Base-by-base conservation (phyloP, 805 yeast genomes). In the Cyberlindnera galapagoensis region DNA sequence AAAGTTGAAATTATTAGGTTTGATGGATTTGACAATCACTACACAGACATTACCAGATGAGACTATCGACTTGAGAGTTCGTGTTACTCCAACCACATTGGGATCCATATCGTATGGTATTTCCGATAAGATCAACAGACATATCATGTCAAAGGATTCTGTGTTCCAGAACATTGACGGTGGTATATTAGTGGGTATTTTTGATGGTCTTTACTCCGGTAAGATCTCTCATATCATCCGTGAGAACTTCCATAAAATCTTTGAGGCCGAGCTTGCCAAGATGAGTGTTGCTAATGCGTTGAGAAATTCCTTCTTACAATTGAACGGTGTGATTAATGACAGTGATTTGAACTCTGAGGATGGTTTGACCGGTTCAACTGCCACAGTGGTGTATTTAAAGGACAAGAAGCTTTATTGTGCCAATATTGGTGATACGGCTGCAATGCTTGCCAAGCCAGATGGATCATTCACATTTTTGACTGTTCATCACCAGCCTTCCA, bases 1-100 rank as follows among this genome's bases (percentile, higher is more conserved):
- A 31, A 67, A 82, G 24, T 59, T 92, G 40, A 72, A 70, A 40
- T 73, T 83, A 9, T 62, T 92, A 31, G 97, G 97, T 0, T 65
- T 92, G 40, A 86, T 92, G 80, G 99, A 92, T 63, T 94, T 92
- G 16, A 92, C 98, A 1, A 69, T 90, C 40, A 86, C 95, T 1
- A 81, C 94, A 0, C 79, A 87, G 11, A 69, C 80, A 10, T 82
- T 88, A 7, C 97, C 97, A 7, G 97, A 90, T 57, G 95, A 88
- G 56, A 67, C 74, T 9, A 74, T 74, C 9, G 79, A 82, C 46
- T 72, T 83, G 44, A 80, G 98, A 61, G 80, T 92, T 13, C 75
- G 98, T 46, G 85, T 97, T 0, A 82, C 95, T 0, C 90, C 88
- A 11, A 80, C 95, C 0, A 80, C 75, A 30, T 59, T 85, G 15